A percentile compares a stretch with the other conserved stretches of the same genome.
phyloP scores from a whole-genome alignment of 2,329 filamentous ascomycete species.

The Penicillium sp. region DNA sequence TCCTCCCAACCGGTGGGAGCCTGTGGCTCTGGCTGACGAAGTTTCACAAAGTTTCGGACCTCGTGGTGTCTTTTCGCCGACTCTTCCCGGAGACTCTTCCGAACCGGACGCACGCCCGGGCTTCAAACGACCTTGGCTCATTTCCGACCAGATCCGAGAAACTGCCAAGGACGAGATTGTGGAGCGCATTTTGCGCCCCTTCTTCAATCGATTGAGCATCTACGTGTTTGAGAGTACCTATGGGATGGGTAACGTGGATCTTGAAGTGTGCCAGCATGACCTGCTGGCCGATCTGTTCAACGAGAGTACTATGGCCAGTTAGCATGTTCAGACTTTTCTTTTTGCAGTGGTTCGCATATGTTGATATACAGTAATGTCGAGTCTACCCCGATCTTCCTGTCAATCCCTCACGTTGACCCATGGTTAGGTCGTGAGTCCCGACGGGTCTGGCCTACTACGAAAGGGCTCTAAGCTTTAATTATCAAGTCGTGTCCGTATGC shows the following conservation, averaged over 20 bases:
- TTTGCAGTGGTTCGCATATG: too few species aligned
- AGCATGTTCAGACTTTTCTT: background rate
- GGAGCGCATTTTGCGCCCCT: constrained; percentile 72
- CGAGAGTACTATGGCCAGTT: constrained; percentile 55
- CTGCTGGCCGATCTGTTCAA: constrained; percentile 73
- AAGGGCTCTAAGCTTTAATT: too few species aligned
- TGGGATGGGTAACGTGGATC: constrained; percentile 66
- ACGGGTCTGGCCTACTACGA: too few species aligned
- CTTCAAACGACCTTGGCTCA: constrained; percentile 39
- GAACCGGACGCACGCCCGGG: constrained; percentile 21
- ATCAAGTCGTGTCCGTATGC: too few species aligned
- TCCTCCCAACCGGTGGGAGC: constrained; percentile 61
- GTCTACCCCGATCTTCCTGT: too few species aligned
- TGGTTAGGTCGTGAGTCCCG: too few species aligned
- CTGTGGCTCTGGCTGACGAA: constrained; percentile 75
- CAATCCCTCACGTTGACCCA: too few species aligned
- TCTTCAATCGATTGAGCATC: constrained; percentile 88
- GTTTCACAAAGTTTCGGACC: constrained; percentile 68
- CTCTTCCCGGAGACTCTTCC: constrained; percentile 22
- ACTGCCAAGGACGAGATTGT: constrained; percentile 58
- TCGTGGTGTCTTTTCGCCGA: constrained; percentile 25
- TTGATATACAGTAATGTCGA: too few species aligned
- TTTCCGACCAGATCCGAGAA: constrained; percentile 46
- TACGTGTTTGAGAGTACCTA: constrained; percentile 91
- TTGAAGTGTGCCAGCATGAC: constrained; percentile 56